phyloP scores from a whole-genome alignment of 2,329 filamentous ascomycete genomes.

The Penicillium concentricum region DNA sequence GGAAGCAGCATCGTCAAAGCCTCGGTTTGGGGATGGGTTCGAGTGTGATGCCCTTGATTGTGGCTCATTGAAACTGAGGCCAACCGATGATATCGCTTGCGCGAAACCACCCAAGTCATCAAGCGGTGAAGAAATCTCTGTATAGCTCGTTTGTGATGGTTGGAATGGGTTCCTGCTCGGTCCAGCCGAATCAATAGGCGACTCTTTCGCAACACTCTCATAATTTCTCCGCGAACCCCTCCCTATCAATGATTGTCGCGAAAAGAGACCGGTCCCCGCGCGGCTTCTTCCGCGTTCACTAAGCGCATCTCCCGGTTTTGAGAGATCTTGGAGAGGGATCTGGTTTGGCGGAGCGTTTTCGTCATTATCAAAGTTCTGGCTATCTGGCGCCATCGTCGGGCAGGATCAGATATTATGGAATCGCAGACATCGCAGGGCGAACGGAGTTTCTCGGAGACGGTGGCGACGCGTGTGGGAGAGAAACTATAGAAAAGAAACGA shows the following conservation, averaged over 20 bases:
- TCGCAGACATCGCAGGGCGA: constrained; percentile 40
- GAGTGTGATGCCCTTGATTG: constrained; percentile 8
- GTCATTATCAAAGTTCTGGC: constrained; percentile 32
- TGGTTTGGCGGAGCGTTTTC: constrained; percentile 32
- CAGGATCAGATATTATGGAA: constrained; percentile 35
- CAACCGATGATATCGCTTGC: constrained; percentile 43
- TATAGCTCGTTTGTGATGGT: constrained; percentile 18
- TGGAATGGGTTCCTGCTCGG: constrained; percentile 24
- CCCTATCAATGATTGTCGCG: constrained; percentile 41
- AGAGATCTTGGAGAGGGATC: constrained; percentile 70
- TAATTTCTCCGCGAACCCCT: constrained; percentile 48
- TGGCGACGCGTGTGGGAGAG: constrained; percentile 5
- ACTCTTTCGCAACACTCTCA: constrained; percentile 53
- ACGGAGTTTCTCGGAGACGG: constrained; percentile 1
- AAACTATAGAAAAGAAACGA: background rate
- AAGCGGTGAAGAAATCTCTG: constrained; percentile 32
- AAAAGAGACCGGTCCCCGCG: constrained; percentile 46
- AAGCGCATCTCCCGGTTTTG: constrained; percentile 36
- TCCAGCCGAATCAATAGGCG: constrained; percentile 39
- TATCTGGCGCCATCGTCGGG: constrained; percentile 43
- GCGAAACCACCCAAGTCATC: constrained; percentile 43
- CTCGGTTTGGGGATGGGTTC: constrained; percentile 17
- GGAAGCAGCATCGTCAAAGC: constrained; percentile 29
- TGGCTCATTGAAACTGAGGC: constrained; percentile 40
- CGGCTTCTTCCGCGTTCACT: constrained; percentile 32